Evolutionary conservation across 179 eudicot genomes (phyloP).

Genomic region (Pouteria campechiana): DNA sequence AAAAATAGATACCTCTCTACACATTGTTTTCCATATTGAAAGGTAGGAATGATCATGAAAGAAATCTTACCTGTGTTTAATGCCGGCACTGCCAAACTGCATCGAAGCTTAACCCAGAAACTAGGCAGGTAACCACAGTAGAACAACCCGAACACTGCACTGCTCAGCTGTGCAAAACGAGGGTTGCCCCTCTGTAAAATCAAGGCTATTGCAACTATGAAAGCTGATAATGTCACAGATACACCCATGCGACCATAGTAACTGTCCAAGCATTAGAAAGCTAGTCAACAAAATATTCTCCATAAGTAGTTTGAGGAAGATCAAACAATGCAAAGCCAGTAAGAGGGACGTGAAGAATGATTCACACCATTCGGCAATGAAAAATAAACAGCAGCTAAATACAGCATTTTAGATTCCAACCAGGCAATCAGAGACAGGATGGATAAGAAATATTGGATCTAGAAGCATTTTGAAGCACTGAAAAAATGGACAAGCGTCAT

Average conservation of each 20-base stretch:
- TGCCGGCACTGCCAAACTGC: slow-evolving; percentile 77
- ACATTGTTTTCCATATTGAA: too few species aligned
- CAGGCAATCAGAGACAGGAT: too few species aligned
- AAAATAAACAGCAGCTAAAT: too few species aligned
- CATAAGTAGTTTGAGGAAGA: too few species aligned
- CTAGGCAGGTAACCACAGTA: slow-evolving; percentile 97
- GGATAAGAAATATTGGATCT: too few species aligned
- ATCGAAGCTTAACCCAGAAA: slow-evolving; percentile 96
- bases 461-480: too few species aligned
- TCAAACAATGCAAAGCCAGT: too few species aligned
- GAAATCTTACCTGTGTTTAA: slow-evolving; percentile 59
- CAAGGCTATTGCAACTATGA: slow-evolving; percentile 72
- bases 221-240: slow-evolving; percentile 86
- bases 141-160: slow-evolving; percentile 89
- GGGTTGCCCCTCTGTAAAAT: slow-evolving; percentile 93
- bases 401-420: too few species aligned
- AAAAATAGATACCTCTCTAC: too few species aligned
- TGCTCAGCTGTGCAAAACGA: slow-evolving; percentile 93
- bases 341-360: too few species aligned
- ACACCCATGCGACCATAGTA: slow-evolving; percentile 83
- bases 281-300: neutral
- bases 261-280: slow-evolving; percentile 23
- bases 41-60: neutral
- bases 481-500: too few species aligned
- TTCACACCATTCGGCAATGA: too few species aligned